phyloP scores from a whole-genome alignment of 1,284 basidiomycete genomes.

The Schizophyllum commune region DNA sequence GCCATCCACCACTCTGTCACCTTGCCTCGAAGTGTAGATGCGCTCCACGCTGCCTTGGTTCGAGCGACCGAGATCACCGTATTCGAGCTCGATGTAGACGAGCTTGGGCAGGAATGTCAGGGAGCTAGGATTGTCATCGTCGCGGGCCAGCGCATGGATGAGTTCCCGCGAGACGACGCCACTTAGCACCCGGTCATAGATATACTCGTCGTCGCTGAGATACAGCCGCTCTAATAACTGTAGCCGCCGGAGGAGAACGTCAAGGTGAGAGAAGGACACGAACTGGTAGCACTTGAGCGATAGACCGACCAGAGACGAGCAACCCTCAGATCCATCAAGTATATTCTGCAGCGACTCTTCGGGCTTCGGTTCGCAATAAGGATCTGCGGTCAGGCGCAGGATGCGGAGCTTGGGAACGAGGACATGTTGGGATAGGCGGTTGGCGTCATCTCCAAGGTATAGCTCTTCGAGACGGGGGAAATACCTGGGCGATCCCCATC shows the following conservation, averaged over 20 bases:
- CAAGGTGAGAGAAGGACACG: too few species aligned
- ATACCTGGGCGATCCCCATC: too few species aligned
- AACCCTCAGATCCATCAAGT: too few species aligned
- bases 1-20: too few species aligned
- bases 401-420: neutral
- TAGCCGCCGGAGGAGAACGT: neutral
- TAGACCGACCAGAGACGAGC: too few species aligned
- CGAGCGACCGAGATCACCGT: too few species aligned
- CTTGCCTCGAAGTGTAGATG: too few species aligned
- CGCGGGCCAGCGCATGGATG: neutral
- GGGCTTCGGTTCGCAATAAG: neutral
- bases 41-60: too few species aligned
- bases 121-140: neutral
- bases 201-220: neutral
- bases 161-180: neutral
- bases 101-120: neutral
- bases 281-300: too few species aligned
- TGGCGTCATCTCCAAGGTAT: neutral
- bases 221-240: neutral
- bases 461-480: neutral
- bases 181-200: neutral
- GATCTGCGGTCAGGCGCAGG: neutral
- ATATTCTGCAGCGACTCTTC: too few species aligned
- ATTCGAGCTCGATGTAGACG: too few species aligned
- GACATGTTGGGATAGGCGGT: neutral